Percentiles rank a stretch among this genome's conserved stretches.
phyloP scores from a whole-genome alignment of 139 green algal species.

The Tetraselmis striata region DNA sequence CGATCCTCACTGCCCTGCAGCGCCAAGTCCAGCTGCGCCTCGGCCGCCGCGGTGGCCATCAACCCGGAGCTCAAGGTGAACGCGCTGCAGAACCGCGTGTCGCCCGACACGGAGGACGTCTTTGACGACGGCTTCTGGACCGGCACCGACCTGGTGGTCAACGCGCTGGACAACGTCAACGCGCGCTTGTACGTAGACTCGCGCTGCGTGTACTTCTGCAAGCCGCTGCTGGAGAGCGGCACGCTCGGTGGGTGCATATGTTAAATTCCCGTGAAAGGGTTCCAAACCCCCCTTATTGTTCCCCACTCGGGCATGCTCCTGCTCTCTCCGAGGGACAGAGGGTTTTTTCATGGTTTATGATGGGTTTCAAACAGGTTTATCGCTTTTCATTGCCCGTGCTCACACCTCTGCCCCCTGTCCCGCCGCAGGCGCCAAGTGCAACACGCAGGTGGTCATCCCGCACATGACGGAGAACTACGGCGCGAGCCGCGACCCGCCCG shows the following conservation, averaged over 20 bases:
- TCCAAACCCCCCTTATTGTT: too few species aligned
- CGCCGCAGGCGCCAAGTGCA: conserved; percentile 99
- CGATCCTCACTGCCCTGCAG: conserved; percentile 32
- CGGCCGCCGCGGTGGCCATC: conserved; percentile 65
- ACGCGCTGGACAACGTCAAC: conserved; percentile 97
- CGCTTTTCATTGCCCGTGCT: too few species aligned
- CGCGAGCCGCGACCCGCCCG: conserved; percentile 77
- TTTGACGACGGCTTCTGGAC: conserved; percentile 96
- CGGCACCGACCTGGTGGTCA: conserved; percentile 83
- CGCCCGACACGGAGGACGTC: conserved; percentile 81
- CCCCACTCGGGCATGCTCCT: too few species aligned
- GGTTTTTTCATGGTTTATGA: too few species aligned
- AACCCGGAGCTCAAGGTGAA: conserved; percentile 72
- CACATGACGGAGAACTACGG: conserved; percentile 96
- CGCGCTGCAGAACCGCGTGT: conserved; percentile 92
- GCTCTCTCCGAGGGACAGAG: too few species aligned
- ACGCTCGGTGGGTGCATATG: too few species aligned
- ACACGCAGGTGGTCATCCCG: conserved; percentile 91
- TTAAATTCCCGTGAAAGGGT: too few species aligned
- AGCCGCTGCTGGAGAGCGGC: conserved; percentile 91
- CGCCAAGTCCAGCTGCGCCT: conserved; percentile 75
- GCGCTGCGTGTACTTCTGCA: conserved; percentile 96
- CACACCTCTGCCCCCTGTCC: too few species aligned
- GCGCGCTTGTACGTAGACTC: conserved; percentile 81
- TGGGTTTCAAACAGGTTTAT: too few species aligned